Evolutionary conservation across 1,139 yeast genomes (phyloP), one percentile per base, ranked within the genome.

Genomic region (Williopsis jadinii): DNA sequence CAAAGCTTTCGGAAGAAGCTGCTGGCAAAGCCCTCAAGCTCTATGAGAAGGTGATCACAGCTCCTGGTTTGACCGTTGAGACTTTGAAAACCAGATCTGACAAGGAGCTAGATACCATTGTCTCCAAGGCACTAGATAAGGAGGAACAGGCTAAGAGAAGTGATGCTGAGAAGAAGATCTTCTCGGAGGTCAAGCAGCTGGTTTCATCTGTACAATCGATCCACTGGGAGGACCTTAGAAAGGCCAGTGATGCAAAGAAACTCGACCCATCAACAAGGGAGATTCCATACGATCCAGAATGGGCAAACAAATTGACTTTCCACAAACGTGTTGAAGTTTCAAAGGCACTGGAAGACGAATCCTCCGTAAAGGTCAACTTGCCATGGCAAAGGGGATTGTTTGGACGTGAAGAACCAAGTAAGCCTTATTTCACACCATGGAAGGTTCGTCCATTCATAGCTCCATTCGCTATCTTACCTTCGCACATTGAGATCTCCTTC

Each of bases 351-450:
- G 84, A 78, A 54, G 79, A 84, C 45, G 80, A 76, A 51, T 56
- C 72, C 10, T 52, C 54, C 44, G 84, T 73, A 35, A 46, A 52
- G 10, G 42, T 79, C 43, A 55, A 63, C 30, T 67, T 84, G 42
- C 92, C 92, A 48, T 83, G 88, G 88, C 94, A 84, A 63, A 69
- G 72, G 44, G 76, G 80, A 39, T 48, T 62, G 12, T 87, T 73
- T 61, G 97, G 97, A 19, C 81, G 95, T 57, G 66, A 77, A 52
- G 83, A 86, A 42, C 81, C 90, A 12, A 58, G 71, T 31, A 87
- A 84, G 67, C 77, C 90, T 9, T 92, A 83, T 64, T 92, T 92
- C 68, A 87, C 97, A 9, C 98, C 98, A 41, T 92, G 97, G 97
- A 74, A 81, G 45, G 95, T 97, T 48, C 82, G 96, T 66, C 95